Percentiles rank a stretch among this genome's conserved stretches.
Evolutionary conservation across 1,284 basidiomycete species (phyloP).

Genomic region (Leccinum pachyderme): DNA sequence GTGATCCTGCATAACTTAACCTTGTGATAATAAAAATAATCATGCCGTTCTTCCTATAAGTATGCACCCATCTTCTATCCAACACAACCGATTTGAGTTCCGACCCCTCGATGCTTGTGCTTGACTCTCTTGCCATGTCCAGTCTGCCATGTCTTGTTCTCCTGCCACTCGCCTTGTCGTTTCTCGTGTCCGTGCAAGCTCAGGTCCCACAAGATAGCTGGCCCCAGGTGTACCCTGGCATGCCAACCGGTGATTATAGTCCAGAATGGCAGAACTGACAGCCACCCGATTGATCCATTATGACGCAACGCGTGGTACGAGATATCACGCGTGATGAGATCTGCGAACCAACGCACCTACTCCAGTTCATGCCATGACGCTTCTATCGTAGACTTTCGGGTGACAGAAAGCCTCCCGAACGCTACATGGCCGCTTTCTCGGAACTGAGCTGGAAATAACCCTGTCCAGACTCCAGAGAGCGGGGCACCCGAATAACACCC

Average conservation of each 20-base stretch:
- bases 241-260: neutral
- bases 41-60: too few relatives aligned
- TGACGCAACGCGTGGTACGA: too few relatives aligned
- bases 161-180: neutral
- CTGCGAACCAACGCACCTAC: too few relatives aligned
- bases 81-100: too few relatives aligned
- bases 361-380: neutral
- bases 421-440: neutral
- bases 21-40: too few relatives aligned
- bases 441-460: neutral
- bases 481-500: neutral
- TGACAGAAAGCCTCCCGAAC: neutral
- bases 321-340: too few relatives aligned
- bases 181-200: neutral
- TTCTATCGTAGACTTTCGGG: neutral
- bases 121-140: neutral
- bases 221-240: neutral
- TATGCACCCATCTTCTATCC: too few relatives aligned
- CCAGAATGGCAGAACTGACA: neutral
- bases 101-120: neutral
- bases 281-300: too few relatives aligned
- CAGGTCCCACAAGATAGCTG: neutral
- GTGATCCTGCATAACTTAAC: too few relatives aligned
- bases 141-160: neutral
- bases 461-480: neutral